Evolutionary conservation across 1,139 yeast species (phyloP).

Genomic region (Meyerozyma carpophila): DNA sequence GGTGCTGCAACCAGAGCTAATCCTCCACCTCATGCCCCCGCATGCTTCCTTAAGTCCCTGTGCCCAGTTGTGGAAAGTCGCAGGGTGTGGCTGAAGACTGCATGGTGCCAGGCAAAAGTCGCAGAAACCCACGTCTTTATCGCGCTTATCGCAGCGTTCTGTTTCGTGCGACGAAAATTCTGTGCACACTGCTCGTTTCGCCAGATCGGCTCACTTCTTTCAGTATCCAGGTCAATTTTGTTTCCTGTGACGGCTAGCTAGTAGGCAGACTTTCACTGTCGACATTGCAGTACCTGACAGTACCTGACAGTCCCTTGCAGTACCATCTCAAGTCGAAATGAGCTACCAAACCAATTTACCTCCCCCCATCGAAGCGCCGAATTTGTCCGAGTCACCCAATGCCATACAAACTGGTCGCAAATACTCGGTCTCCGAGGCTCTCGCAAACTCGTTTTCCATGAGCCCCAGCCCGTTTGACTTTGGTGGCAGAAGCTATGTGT

Average conservation of each 20-base stretch:
- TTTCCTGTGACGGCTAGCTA: neutral
- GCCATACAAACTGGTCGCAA: conserved; percentile 9
- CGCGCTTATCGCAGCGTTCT: neutral
- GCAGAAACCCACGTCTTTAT: neutral
- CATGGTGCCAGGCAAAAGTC: neutral
- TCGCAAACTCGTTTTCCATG: conserved; percentile 15
- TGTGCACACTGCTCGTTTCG: neutral
- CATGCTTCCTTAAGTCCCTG: too few relatives aligned
- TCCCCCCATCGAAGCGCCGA: neutral
- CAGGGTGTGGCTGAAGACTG: neutral
- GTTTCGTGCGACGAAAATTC: neutral
- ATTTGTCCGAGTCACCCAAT: neutral
- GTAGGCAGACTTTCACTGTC: neutral
- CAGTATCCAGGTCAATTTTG: neutral
- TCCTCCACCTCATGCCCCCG: too few relatives aligned
- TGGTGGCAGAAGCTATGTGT: conserved; percentile 41
- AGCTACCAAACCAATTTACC: neutral
- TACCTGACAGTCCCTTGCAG: neutral
- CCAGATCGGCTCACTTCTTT: neutral
- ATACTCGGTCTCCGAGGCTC: conserved; percentile 23
- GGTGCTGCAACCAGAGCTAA: too few relatives aligned
- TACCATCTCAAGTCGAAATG: neutral
- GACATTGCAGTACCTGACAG: neutral
- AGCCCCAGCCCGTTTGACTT: conserved; percentile 29
- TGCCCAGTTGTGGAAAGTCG: neutral